Base-by-base conservation (phyloP, 257 asterid genomes). In the Nyctanthes arbortristis region DNA sequence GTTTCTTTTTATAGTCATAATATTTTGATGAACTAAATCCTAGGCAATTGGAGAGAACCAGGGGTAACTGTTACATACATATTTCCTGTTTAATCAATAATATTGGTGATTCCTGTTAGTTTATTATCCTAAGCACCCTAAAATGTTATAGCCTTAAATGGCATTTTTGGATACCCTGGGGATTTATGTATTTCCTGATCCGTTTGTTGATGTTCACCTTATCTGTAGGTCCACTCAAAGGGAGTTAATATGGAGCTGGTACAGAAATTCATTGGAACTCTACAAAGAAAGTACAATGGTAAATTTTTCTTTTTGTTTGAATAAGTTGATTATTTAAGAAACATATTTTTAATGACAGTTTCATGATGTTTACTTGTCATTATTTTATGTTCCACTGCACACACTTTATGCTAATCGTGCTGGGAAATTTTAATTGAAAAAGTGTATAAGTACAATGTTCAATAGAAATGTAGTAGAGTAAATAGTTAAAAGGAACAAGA, bases 181-280 rank as follows among this genome's bases (percentile, higher is more conserved):
- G 47, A 49, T 64, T 54, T 13, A 61, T 73, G 49, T 31, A 40
- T 36, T 56, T 29, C 55, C 28, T 75, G 77, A 66, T 54, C 59
- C 20, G 77, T 63, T 60, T 29, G 36, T 72, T 28, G 57, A 13
- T 69, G 43, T 69, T 49, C 61, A 34, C 43, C n/a, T 67, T 60
- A 43, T 29, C 63, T 84, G 82, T 79, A 93, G 99, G 87, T 89
- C 72, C 97, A 91, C 85, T 91, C 99, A 20, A 91, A 83, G 77
- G 99, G 99, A 35, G 83, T 86, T 56, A 78, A 86, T 81, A 57
- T 87, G 80, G 90, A 89, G 80, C 81, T 80, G 11, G 92, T 85
- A 47, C 91, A 89, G 81, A 82, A 87, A 79, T 78, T 78, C 67
- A 71, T 86, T 60, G 70, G 61, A 20, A 90, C 82, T 84, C 83